Base-by-base conservation (phyloP, 208 protist species). In the Trypanosoma vivax region DNA sequence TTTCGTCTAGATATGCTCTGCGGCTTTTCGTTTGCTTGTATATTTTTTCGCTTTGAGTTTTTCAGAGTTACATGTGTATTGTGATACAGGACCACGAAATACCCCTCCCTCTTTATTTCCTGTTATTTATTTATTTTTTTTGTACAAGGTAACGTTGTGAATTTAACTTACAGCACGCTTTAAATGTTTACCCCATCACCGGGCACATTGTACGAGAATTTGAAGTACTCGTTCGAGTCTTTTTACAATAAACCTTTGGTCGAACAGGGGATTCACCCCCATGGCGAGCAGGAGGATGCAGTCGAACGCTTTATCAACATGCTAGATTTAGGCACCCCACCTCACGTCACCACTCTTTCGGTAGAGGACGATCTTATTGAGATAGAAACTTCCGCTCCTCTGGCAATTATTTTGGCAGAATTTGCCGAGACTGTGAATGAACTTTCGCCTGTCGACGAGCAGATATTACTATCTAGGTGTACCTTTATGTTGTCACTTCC, bases 401-500 rank as follows among this genome's bases (percentile, higher is more conserved):
- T 64, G 24, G 35, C 50, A n/a, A 56, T 50, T 34, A 23, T 56
- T 49, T n/a, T 64, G 13, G 38, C 31, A 10, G 48, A 64, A 55
- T 42, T 64, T 21, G 21, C 58, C n/a, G 35, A 18, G 23, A 7
- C 3, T 34, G 31, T 57, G 5, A 41, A 50, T 25, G 58, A 56
- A 40, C 9, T n/a, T 27, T 55, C 39, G 25, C 49, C 48, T 37
- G 46, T 64, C 2, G 40, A 56, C 40, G 3, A 21, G 7, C 27
- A 64, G 29, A 27, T 64, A 34, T 41, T 64, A 37, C n/a, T 16
- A 5, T 39, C 21, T 24, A 35, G 49, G 3, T 64, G 49, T 33
- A 64, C 49, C 4, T 56, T 64, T 56, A 21, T 64, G 21, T 34
- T 41, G 6, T 64, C 58, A 42, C 33, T 64, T 11, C 58, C 58